Evolutionary conservation across 2,329 filamentous ascomycete species (phyloP).

Genomic region (Lithohypha guttulata): DNA sequence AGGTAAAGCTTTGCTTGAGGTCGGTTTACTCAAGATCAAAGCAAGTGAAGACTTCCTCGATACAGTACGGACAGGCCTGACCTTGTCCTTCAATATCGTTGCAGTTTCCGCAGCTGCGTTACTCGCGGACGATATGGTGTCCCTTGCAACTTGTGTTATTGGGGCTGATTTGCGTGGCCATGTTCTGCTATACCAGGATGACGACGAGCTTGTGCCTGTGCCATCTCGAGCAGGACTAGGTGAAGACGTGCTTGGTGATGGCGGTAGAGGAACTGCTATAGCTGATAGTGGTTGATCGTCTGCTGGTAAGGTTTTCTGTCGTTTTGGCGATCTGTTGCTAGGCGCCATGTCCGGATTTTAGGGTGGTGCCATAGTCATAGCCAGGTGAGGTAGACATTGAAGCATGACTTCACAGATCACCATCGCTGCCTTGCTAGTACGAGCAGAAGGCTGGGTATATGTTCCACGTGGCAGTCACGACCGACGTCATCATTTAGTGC

Average conservation of each 20-base stretch:
- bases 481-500: not conserved
- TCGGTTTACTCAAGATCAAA: constrained; percentile 31
- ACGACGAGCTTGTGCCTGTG: not conserved
- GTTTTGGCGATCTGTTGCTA: constrained; percentile 17
- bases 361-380: too few relatives aligned
- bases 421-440: too few relatives aligned
- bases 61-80: constrained; percentile 23
- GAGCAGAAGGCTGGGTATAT: too few relatives aligned
- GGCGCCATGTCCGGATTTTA: constrained; percentile 19
- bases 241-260: not conserved
- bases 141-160: constrained; percentile 39
- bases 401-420: too few relatives aligned
- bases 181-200: constrained; percentile 35
- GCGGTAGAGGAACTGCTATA: not conserved
- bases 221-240: not conserved
- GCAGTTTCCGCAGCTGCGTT: constrained; percentile 28
- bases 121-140: constrained; percentile 37
- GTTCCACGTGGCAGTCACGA: too few relatives aligned
- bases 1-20: constrained; percentile 35
- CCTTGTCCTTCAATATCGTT: constrained; percentile 22
- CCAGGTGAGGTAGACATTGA: too few relatives aligned
- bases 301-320: constrained; percentile 20
- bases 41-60: constrained; percentile 28
- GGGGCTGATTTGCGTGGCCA: constrained; percentile 40
- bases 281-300: constrained; percentile 5